Conservation (phyloP, 1,284 basidiomycete genomes). For the Thecaphora thlaspeos region DNA sequence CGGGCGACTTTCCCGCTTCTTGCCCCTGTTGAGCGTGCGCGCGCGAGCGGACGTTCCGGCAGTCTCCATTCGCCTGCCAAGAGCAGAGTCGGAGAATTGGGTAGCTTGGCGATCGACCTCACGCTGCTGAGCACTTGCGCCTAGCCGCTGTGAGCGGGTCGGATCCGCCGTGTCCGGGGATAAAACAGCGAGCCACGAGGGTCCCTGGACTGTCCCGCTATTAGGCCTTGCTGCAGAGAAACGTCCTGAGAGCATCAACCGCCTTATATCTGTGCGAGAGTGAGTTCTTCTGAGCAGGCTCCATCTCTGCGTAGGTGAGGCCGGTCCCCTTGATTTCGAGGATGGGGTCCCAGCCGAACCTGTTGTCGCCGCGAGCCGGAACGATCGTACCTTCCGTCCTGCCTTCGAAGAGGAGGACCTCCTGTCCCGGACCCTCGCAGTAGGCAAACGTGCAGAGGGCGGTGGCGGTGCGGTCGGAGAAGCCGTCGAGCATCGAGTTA, state of each 20-base stretch:
- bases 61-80: too few species aligned
- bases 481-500: conserved; percentile 81
- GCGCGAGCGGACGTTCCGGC: too few species aligned
- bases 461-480: conserved; percentile 75
- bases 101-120: too few species aligned
- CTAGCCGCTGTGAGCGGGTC: too few species aligned
- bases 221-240: conserved; percentile 60
- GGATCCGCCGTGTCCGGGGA: too few species aligned
- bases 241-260: conserved; percentile 73
- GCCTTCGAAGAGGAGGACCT: conserved; percentile 76
- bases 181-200: too few species aligned
- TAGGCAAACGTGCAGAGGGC: conserved; percentile 97
- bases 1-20: too few species aligned
- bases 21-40: too few species aligned
- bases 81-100: too few species aligned
- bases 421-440: conserved; percentile 59
- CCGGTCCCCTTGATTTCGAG: conserved; percentile 74
- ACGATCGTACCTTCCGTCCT: conserved; percentile 85
- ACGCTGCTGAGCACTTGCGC: too few species aligned
- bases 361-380: conserved; percentile 71
- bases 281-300: conserved; percentile 46
- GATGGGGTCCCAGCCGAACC: conserved; percentile 87
- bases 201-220: too few species aligned
- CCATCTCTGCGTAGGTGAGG: conserved; percentile 34
- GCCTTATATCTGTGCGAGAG: conserved; percentile 87